Percentiles rank a stretch among this genome's conserved stretches.
These are phyloP conservation scores for Abelmoschus esculentus DNA, from an alignment of 345 rosid genomes.

Conservation along the genomic window DNA sequence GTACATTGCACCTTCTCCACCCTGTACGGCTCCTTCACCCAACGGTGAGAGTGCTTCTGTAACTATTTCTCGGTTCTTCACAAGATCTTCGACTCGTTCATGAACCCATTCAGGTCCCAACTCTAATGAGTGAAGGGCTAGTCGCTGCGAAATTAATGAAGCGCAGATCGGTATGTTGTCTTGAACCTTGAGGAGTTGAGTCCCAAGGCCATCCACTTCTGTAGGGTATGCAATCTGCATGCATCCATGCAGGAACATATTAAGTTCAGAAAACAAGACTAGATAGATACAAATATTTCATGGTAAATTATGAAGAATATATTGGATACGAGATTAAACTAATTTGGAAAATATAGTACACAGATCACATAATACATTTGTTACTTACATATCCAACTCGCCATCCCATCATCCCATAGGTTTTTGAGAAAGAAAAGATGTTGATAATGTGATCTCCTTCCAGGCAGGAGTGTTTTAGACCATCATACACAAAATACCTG, in stretches of 20 bases:
- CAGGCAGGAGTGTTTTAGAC: constrained; percentile 68
- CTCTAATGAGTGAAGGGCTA: constrained; percentile 72
- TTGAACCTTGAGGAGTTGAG: constrained; percentile 75
- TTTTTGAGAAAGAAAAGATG: constrained; percentile 94
- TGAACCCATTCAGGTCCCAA: constrained; percentile 72
- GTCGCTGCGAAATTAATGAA: constrained; percentile 66
- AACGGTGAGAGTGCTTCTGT: constrained; percentile 66
- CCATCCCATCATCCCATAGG: constrained; percentile 99
- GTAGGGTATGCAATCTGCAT: constrained; percentile 84
- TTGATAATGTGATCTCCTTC: constrained; percentile 92
- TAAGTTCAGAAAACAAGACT: neutral
- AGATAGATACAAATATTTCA: neutral
- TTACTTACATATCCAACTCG: constrained; percentile 93
- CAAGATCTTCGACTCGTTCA: constrained; percentile 60
- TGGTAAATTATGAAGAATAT: neutral
- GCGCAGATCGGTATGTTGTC: constrained; percentile 97
- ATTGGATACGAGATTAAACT: neutral
- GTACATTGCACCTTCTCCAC: constrained; percentile 96
- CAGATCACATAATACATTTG: neutral
- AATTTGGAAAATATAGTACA: neutral
- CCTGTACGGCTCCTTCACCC: constrained; percentile 65
- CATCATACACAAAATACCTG: constrained; percentile 97
- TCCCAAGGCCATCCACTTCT: constrained; percentile 61
- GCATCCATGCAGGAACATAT: neutral
- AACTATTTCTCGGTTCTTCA: constrained; percentile 68